phyloP scores from a whole-genome alignment of 169 alveolate genomes.

The Plasmodium knowlesi region DNA sequence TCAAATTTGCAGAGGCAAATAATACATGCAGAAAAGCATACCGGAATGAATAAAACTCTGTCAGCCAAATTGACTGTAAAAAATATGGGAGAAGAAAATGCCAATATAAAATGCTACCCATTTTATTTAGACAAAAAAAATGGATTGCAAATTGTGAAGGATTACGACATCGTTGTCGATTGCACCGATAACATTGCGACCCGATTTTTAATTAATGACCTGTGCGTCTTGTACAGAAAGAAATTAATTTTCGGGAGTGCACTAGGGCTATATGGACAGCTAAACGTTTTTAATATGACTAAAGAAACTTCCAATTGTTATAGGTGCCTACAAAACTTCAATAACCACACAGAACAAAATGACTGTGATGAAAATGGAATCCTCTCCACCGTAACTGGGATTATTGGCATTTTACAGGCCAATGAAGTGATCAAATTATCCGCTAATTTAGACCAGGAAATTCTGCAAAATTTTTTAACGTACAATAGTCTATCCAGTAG shows the following conservation, averaged over 20 bases:
- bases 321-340: slow-evolving; percentile 79
- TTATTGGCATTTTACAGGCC: slow-evolving; percentile 83
- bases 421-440: slow-evolving; percentile 82
- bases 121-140: slow-evolving; percentile 76
- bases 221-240: slow-evolving; percentile 80
- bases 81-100: slow-evolving; percentile 75
- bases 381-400: slow-evolving; percentile 83
- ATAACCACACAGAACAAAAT: slow-evolving; percentile 44
- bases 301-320: slow-evolving; percentile 76
- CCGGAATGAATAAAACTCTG: slow-evolving; percentile 85
- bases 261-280: slow-evolving; percentile 83
- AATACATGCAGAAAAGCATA: slow-evolving; percentile 81
- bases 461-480: slow-evolving; percentile 73
- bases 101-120: slow-evolving; percentile 76
- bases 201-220: slow-evolving; percentile 82
- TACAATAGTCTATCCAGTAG: slow-evolving; percentile 75
- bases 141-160: slow-evolving; percentile 77
- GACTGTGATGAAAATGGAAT: slow-evolving; percentile 84
- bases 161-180: slow-evolving; percentile 82
- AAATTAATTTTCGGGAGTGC: slow-evolving; percentile 81
- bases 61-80: slow-evolving; percentile 81
- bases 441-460: slow-evolving; percentile 71
- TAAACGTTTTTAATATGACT: slow-evolving; percentile 77
- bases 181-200: slow-evolving; percentile 83
- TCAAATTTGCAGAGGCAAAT: slow-evolving; percentile 90